These are phyloP conservation scores for Candida chilensis DNA, from an alignment of 805 yeast genomes.

Conservation along the genomic window DNA sequence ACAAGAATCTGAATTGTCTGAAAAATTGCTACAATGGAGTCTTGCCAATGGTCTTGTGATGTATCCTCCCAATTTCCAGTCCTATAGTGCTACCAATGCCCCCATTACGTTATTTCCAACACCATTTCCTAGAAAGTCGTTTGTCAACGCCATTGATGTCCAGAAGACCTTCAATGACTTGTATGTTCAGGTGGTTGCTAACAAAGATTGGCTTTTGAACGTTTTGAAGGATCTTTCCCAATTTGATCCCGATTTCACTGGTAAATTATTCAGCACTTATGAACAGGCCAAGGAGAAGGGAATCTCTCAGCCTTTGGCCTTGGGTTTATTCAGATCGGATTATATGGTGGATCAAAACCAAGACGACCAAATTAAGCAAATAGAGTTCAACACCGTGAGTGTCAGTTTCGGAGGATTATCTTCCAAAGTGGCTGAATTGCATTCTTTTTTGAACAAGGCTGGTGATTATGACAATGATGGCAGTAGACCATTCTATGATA, in stretches of 20 bases:
- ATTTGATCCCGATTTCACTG: conserved; percentile 74
- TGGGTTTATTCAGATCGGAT: conserved; percentile 87
- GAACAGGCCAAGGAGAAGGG: conserved; percentile 35
- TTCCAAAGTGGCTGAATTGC: conserved; percentile 69
- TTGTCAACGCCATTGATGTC: conserved; percentile 55
- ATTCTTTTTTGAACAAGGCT: conserved; percentile 48
- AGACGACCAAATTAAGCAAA: conserved; percentile 63
- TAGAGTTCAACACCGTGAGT: conserved; percentile 93
- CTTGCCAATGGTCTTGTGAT: conserved; percentile 75
- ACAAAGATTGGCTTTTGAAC: conserved; percentile 50
- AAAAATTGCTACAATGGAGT: conserved; percentile 62
- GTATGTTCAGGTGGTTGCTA: conserved; percentile 59
- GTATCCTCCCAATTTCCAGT: conserved; percentile 53
- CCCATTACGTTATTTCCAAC: conserved; percentile 92
- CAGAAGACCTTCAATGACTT: conserved; percentile 65
- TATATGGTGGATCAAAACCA: conserved; percentile 51
- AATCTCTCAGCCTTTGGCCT: conserved; percentile 53
- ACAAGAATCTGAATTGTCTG: conserved; percentile 22
- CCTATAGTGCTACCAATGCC: conserved; percentile 47
- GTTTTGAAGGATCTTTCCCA: conserved; percentile 45
- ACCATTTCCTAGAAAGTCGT: conserved; percentile 66
- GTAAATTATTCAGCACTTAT: conserved; percentile 60
- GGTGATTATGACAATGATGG: conserved; percentile 46
- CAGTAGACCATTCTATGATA: conserved; percentile 30
- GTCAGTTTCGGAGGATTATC: conserved; percentile 93